Evolutionary conservation across 208 protist genomes (phyloP), one percentile per base, ranked within the genome.

Genomic region (Phytomonas francai): DNA sequence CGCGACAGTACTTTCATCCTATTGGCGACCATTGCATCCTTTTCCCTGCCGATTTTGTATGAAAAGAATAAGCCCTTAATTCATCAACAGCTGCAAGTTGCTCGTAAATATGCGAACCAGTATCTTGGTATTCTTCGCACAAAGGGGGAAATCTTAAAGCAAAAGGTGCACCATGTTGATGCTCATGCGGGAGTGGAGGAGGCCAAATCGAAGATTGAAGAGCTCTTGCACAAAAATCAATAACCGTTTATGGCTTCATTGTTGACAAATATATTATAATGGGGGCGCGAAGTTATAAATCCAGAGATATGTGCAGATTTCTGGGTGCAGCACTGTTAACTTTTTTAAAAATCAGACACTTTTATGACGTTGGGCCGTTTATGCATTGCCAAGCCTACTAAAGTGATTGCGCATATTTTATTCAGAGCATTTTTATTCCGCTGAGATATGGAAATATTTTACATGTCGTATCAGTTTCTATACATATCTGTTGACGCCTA

Each of bases 31-130:
- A 25, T 88, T 30, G 33, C 77, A 34, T 45, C 75, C 61, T 93
- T 94, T 67, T 72, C 81, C 0, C 39, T 78, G 12, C 90, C 88
- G 14, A 65, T 82, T 11, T 69, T 83, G 32, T 93, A 96, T 72
- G 76, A 83, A 67, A 80, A 83, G 77, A 91, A 92, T 63, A 80
- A 85, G 75, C 73, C 72, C 29, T 72, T 83, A 54, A 89, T 93
- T 63, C 85, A 93, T 51, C 12, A 63, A 1, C 60, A 69, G 25
- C 7, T 89, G 11, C 36, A 45, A 11, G 63, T 83, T 71, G 72
- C 72, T 30, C 65, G 65, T 49, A 64, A 33, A 11, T 39, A 70
- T 11, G 28, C 45, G 6, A 77, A 91, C 59, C 79, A 92, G 70
- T 88, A 89, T 67, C 57, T 92, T 22, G 62, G 63, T 19, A 73